A percentile compares a stretch with the other conserved stretches of the same genome.
These are phyloP conservation scores for Choiromyces venosus DNA, from an alignment of 495 filamentous ascomycete species.

Conservation along the genomic window DNA sequence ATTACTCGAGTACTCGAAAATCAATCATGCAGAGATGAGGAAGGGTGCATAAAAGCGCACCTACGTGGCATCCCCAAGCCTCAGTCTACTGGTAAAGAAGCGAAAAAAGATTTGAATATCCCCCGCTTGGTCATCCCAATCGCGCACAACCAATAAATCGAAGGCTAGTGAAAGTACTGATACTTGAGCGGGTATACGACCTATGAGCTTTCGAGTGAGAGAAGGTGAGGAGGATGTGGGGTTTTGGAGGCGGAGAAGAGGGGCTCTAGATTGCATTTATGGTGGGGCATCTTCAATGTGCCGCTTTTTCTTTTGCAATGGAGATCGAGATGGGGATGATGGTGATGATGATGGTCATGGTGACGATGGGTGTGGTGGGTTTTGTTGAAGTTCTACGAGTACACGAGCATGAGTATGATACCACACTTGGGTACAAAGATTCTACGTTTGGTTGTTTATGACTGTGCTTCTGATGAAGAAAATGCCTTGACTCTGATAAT, in stretches of 20 bases:
- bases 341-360: background rate
- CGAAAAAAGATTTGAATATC: background rate
- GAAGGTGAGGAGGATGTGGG: background rate
- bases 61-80: background rate
- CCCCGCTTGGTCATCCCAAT: background rate
- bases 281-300: background rate
- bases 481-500: background rate
- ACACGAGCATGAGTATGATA: background rate
- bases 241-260: background rate
- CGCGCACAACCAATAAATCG: background rate
- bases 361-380: background rate
- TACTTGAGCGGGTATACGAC: background rate
- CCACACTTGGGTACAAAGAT: too few relatives aligned
- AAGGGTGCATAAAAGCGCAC: background rate
- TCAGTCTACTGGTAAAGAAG: background rate
- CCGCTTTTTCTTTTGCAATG: too few relatives aligned
- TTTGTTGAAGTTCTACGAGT: too few relatives aligned
- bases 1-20: too few relatives aligned
- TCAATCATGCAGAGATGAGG: background rate
- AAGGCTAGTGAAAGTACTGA: background rate
- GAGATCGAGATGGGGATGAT: background rate
- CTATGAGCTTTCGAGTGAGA: background rate
- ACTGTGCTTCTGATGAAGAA: background rate
- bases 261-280: background rate
- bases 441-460: background rate